Conservation (phyloP, 805 yeast genomes). For the Lachancea lanzarotensis region DNA sequence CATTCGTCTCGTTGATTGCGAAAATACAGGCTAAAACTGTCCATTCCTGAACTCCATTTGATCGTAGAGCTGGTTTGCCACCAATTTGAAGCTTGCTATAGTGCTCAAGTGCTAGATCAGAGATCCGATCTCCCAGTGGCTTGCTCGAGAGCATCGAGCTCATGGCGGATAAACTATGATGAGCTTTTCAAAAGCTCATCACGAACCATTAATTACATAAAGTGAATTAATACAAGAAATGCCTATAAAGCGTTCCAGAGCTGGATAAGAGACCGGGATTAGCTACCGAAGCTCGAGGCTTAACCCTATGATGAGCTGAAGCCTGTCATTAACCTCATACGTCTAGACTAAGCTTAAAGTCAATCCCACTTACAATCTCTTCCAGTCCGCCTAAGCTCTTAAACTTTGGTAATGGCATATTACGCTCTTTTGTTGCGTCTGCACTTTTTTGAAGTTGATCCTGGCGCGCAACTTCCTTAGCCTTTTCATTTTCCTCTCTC, state of each 20-base stretch:
- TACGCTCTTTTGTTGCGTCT: slow-evolving; percentile 39
- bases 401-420: slow-evolving; percentile 45
- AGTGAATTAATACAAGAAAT: background rate
- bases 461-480: slow-evolving; percentile 46
- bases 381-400: slow-evolving; percentile 55
- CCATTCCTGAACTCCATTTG: slow-evolving; percentile 73
- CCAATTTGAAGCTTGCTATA: slow-evolving; percentile 31
- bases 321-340: background rate
- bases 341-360: slow-evolving; percentile 36
- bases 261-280: background rate
- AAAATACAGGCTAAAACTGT: slow-evolving; percentile 76
- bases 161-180: background rate
- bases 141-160: background rate
- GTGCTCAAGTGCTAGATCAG: slow-evolving; percentile 12
- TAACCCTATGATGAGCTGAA: background rate
- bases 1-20: slow-evolving; percentile 27
- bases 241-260: background rate
- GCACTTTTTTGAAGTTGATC: slow-evolving; percentile 35
- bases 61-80: slow-evolving; percentile 55
- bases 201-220: background rate
- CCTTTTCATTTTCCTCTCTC: slow-evolving; percentile 53
- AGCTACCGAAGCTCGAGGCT: background rate
- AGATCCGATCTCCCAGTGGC: slow-evolving; percentile 18
- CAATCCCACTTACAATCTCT: slow-evolving; percentile 40
- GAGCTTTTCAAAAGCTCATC: background rate